Conservation (phyloP, 805 yeast genomes). For the Candida tallmaniae region DNA sequence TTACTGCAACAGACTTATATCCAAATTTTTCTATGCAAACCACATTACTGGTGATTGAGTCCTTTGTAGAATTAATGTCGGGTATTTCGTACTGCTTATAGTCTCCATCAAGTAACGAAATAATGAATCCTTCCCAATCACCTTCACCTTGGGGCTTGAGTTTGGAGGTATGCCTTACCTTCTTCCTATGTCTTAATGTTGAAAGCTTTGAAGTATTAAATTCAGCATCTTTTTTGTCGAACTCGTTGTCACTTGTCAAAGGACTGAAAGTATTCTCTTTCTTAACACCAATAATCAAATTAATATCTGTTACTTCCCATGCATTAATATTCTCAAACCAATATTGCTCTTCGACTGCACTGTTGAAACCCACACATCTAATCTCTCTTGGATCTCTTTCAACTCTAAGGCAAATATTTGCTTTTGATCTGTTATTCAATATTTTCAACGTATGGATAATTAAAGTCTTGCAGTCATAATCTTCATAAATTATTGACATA, state of each 20-base stretch:
- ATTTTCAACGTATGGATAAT: constrained; percentile 71
- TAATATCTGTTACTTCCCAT: constrained; percentile 77
- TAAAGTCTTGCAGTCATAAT: constrained; percentile 48
- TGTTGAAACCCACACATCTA: constrained; percentile 81
- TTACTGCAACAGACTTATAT: constrained; percentile 69
- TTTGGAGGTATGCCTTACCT: neutral
- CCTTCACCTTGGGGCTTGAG: neutral
- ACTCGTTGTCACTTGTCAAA: neutral
- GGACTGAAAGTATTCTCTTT: constrained; percentile 13
- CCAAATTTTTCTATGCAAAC: constrained; percentile 70
- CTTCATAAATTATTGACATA: constrained; percentile 69
- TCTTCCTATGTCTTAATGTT: constrained; percentile 19
- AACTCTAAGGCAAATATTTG: constrained; percentile 77
- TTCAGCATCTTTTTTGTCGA: constrained; percentile 16
- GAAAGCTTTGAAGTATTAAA: constrained; percentile 8
- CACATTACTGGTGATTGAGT: constrained; percentile 48
- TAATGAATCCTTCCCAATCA: constrained; percentile 78
- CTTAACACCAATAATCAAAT: constrained; percentile 61
- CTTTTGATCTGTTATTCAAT: constrained; percentile 65
- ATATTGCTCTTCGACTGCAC: constrained; percentile 64
- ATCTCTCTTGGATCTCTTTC: constrained; percentile 92
- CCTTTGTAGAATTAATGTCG: constrained; percentile 31
- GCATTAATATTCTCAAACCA: constrained; percentile 65
- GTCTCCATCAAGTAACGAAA: constrained; percentile 59
- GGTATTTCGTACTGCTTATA: constrained; percentile 55